Conservation (phyloP, 2,329 filamentous ascomycete species). For the Xylaria sp. region DNA sequence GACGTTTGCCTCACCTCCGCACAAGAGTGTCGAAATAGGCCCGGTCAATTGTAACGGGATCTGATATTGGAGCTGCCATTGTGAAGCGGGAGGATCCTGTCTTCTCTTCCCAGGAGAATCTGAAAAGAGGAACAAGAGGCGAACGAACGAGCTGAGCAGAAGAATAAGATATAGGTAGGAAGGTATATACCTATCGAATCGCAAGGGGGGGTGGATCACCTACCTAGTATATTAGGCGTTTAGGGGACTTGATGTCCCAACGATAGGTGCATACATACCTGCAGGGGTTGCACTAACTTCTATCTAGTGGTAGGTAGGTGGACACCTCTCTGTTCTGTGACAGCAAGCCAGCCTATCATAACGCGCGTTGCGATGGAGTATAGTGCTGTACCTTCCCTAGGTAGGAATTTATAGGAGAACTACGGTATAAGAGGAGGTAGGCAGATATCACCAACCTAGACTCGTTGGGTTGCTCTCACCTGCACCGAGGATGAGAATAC, state of each 20-base stretch:
- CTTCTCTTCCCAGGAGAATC: constrained; percentile 8
- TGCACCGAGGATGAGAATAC: neutral
- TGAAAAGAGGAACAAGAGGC: constrained; percentile 10
- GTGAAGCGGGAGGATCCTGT: constrained; percentile 5
- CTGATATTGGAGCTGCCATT: constrained; percentile 43
- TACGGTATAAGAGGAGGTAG: constrained; percentile 3
- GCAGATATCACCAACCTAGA: constrained; percentile 9
- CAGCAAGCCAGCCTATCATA: constrained; percentile 14
- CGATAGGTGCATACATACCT: neutral
- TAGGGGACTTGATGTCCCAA: constrained; percentile 11
- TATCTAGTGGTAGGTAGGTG: neutral
- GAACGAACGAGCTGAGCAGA: constrained; percentile 13
- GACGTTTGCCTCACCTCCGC: constrained; percentile 62
- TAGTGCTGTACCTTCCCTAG: neutral
- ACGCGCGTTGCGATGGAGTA: constrained; percentile 5
- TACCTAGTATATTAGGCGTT: constrained; percentile 17
- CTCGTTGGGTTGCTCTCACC: constrained; percentile 16
- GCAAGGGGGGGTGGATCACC: constrained; percentile 19
- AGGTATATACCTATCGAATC: constrained; percentile 10
- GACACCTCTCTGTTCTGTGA: neutral
- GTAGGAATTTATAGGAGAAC: neutral
- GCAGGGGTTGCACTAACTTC: neutral
- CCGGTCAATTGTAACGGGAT: constrained; percentile 68
- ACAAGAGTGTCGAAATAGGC: constrained; percentile 70
- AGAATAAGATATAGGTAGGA: constrained; percentile 24